Conservation (phyloP, 2,329 filamentous ascomycete species). For the Simplicillium sp. region DNA sequence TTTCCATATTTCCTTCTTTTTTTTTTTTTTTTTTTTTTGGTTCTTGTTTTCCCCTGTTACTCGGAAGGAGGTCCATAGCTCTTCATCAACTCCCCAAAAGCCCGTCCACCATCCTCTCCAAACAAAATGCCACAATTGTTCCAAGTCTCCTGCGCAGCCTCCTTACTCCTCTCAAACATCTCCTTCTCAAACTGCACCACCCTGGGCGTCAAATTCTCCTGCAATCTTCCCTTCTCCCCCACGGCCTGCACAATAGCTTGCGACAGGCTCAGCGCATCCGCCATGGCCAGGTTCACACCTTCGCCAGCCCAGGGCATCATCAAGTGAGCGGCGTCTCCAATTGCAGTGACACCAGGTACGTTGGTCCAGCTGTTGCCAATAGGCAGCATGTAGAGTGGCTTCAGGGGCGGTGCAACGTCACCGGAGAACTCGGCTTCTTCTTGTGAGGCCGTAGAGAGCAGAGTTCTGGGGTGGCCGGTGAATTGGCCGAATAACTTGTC, state of each 20-base stretch:
- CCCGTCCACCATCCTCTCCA: too few relatives aligned
- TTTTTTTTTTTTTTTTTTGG: too few relatives aligned
- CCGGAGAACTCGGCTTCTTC: slow-evolving; percentile 14
- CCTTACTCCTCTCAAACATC: too few relatives aligned
- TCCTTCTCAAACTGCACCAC: too few relatives aligned
- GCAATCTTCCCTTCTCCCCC: too few relatives aligned
- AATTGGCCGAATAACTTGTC: background rate
- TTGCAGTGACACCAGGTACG: slow-evolving; percentile 37
- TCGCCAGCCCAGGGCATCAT: slow-evolving; percentile 51
- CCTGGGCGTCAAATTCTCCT: too few relatives aligned
- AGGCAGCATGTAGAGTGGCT: slow-evolving; percentile 44
- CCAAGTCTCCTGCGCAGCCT: too few relatives aligned
- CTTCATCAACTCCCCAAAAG: too few relatives aligned
- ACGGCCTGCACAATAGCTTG: slow-evolving; percentile 5
- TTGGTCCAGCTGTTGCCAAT: slow-evolving; percentile 37
- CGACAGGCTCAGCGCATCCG: slow-evolving; percentile 41
- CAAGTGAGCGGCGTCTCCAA: slow-evolving; percentile 52
- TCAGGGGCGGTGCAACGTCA: slow-evolving; percentile 18
- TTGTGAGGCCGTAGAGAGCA: background rate
- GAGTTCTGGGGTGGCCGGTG: background rate
- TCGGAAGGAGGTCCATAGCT: too few relatives aligned
- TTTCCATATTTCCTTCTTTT: too few relatives aligned
- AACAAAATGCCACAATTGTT: too few relatives aligned
- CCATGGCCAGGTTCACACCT: slow-evolving; percentile 48
- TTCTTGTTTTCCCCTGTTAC: too few relatives aligned